Conservation (phyloP, 1,139 yeast genomes). For the Zygosaccharomyces pseudobailii region DNA sequence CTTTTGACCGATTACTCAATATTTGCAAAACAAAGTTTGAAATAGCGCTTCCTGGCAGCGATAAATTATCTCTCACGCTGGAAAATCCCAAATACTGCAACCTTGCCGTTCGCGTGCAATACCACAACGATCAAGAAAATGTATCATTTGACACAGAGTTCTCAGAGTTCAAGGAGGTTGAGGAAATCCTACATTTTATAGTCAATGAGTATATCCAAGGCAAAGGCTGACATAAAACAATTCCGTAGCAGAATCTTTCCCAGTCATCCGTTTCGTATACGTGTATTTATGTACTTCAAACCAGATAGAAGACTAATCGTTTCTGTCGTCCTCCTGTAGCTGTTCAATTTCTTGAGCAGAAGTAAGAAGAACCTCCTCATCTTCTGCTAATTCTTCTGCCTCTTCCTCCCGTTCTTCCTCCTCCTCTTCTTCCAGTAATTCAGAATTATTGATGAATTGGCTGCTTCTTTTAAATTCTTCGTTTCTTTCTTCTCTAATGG, state of each 20-base stretch:
- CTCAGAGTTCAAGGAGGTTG: conserved; percentile 33
- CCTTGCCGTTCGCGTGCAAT: conserved; percentile 25
- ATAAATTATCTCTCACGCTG: conserved; percentile 17
- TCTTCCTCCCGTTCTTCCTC: conserved; percentile 1
- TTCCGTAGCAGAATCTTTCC: background rate
- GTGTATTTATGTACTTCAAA: background rate
- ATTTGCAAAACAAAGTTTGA: conserved; percentile 23
- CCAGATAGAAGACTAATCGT: background rate
- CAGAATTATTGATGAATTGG: conserved; percentile 15
- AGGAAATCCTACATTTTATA: conserved; percentile 33
- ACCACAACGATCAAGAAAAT: conserved; percentile 8
- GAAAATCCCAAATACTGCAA: conserved; percentile 33
- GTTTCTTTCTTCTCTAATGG: conserved; percentile 56
- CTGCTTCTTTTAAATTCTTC: conserved; percentile 26
- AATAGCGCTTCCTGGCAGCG: conserved; percentile 15
- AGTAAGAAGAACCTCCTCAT: conserved; percentile 8
- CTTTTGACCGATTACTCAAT: conserved; percentile 23
- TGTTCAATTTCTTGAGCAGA: conserved; percentile 15
- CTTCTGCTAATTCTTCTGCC: background rate
- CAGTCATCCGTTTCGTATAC: background rate
- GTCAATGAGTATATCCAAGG: conserved; percentile 25
- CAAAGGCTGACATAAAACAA: background rate
- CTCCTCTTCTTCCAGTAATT: conserved; percentile 9
- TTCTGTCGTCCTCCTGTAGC: conserved; percentile 1
- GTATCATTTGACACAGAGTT: conserved; percentile 27